Evolutionary conservation across 805 yeast species (phyloP).

Genomic region (Wickerhamiella occidentalis): DNA sequence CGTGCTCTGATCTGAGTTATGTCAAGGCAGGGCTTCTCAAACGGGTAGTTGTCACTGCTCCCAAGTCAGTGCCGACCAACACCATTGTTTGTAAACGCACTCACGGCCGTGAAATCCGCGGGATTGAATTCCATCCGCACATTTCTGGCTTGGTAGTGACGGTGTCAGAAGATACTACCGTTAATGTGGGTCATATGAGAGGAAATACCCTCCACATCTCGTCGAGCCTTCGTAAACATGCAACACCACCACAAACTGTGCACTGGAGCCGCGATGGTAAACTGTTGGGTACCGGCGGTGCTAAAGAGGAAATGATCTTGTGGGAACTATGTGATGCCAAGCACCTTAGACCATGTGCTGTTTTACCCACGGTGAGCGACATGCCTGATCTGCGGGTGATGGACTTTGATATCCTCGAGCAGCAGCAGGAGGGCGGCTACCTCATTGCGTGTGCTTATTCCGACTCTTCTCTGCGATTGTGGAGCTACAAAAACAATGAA

Average conservation of each 20-base stretch:
- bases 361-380: conserved; percentile 42
- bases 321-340: conserved; percentile 49
- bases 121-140: conserved; percentile 42
- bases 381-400: conserved; percentile 80
- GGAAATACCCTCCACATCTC: conserved; percentile 33
- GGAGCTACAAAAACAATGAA: conserved; percentile 29
- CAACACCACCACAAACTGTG: conserved; percentile 75
- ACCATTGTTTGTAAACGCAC: conserved; percentile 44
- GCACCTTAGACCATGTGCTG: conserved; percentile 36
- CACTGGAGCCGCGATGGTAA: conserved; percentile 34
- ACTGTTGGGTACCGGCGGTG: conserved; percentile 39
- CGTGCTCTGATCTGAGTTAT: not conserved
- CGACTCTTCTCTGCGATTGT: conserved; percentile 61
- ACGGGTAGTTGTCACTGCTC: not conserved
- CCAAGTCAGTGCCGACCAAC: conserved; percentile 17
- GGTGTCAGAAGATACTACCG: conserved; percentile 82
- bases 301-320: conserved; percentile 74
- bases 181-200: conserved; percentile 45
- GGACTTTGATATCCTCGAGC: conserved; percentile 48
- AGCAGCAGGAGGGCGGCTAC: conserved; percentile 27
- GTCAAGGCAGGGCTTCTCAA: conserved; percentile 30
- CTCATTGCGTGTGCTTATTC: conserved; percentile 66
- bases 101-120: conserved; percentile 88
- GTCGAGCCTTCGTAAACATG: conserved; percentile 50
- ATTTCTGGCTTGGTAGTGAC: conserved; percentile 40